Evolutionary conservation across 1,284 basidiomycete genomes (phyloP).

Genomic region (Erythrobasidium hasegawianum): DNA sequence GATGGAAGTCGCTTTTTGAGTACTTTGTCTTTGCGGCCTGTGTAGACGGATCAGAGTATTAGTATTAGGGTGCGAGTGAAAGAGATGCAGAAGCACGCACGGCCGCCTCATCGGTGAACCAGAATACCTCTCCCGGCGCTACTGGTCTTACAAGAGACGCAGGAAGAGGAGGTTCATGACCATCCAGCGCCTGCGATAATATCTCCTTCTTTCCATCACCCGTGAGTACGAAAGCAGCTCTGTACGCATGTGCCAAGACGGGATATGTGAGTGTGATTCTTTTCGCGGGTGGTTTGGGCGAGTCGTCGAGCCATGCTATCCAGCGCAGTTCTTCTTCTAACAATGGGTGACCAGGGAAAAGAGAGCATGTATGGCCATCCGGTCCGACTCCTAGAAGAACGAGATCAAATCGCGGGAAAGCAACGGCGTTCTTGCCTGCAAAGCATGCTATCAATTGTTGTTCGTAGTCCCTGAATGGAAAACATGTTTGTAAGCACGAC

Average conservation of each 20-base stretch:
- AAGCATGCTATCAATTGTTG: constrained; percentile 86
- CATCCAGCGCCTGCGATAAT: constrained; percentile 51
- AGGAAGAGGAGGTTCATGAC: constrained; percentile 56
- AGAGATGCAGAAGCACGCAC: too few species aligned
- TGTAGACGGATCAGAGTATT: too few species aligned
- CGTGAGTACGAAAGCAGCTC: constrained; percentile 71
- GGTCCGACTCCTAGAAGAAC: constrained; percentile 89
- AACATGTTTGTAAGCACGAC: constrained; percentile 51
- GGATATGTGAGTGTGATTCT: constrained; percentile 88
- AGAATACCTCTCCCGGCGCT: constrained; percentile 77
- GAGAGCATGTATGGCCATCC: constrained; percentile 78
- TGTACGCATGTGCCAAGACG: constrained; percentile 82
- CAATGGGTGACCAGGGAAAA: constrained; percentile 88
- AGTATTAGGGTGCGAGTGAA: too few species aligned
- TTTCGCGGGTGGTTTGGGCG: constrained; percentile 86
- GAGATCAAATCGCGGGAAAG: constrained; percentile 91
- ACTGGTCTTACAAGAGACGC: constrained; percentile 75
- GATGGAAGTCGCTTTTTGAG: constrained; percentile 3
- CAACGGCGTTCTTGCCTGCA: constrained; percentile 79
- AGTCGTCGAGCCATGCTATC: constrained; percentile 90
- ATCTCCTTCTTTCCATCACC: constrained; percentile 81
- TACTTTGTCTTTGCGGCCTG: constrained; percentile 2
- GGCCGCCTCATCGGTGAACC: constrained; percentile 85
- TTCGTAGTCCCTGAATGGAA: constrained; percentile 83
- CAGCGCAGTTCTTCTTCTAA: constrained; percentile 81